Base-by-base conservation (phyloP, 352 stramenopile species). In the Phytophthora colocasiae region DNA sequence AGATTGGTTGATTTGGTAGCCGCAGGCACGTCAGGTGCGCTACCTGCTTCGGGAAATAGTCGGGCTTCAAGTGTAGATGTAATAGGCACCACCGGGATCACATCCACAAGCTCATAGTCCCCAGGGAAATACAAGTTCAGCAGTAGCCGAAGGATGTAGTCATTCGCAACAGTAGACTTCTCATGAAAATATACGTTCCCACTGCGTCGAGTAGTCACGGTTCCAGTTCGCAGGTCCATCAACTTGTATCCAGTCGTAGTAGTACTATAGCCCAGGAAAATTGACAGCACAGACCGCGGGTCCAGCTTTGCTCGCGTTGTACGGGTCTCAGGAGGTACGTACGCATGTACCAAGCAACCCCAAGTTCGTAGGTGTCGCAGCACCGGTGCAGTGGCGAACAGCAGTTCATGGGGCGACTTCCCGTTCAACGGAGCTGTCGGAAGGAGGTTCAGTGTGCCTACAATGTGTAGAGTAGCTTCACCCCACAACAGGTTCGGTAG, bases 171-270 rank as follows among this genome's bases (percentile, higher is more conserved):
- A 11, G 49, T 67, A 48, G 56, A 54, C 19, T 46, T 54, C 10
- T 67, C 58, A 15, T 55, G 41, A 36, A 39, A 55, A 29, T 49
- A 15, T 3, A 66, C 26, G 26, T 70, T 74, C 10, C 51, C 48
- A 39, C 12, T 40, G n/a, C 56, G 55, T 27, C 43, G 7, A 12
- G 40, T 75, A 17, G 61, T 29, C 10, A 67, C 49, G 17, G 58
- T 49, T 26, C 60, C 51, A 15, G 45, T 51, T 14, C 29, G 49
- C 12, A 71, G 19, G 27, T 63, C 41, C 19, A 70, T 19, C 10
- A 71, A 12, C 14, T 63, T 58, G 57, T 76, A 76, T 11, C 59
- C 58, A 14, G 51, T 74, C 10, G 54, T 62, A 8, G 53, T 36
- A 1, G 32, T 17, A 27, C 31, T 39, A 26, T 66, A 66, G 29